phyloP scores from a whole-genome alignment of 1,139 yeast species.

The Yamadazyma dendronema region DNA sequence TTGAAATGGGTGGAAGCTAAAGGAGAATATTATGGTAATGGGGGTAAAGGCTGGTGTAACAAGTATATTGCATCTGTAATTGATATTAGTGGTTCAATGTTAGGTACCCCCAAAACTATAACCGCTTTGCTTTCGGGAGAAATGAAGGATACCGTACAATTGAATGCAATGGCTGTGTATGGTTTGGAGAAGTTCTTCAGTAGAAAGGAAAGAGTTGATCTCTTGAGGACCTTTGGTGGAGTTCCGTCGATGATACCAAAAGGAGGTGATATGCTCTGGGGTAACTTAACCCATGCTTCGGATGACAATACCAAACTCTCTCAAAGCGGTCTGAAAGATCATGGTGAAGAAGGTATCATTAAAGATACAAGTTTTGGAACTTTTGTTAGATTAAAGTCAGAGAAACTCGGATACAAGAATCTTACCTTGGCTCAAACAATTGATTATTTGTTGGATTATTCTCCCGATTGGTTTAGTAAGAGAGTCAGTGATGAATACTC shows the following conservation, averaged over 20 bases:
- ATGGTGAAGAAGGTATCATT: constrained; percentile 11
- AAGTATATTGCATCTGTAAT: constrained; percentile 75
- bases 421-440: constrained; percentile 67
- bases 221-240: constrained; percentile 88
- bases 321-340: constrained; percentile 17
- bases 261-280: constrained; percentile 92
- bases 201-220: constrained; percentile 80
- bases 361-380: constrained; percentile 59
- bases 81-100: constrained; percentile 81
- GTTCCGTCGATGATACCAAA: constrained; percentile 94
- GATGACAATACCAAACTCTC: constrained; percentile 53
- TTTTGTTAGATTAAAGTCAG: constrained; percentile 64
- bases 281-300: constrained; percentile 55
- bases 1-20: constrained; percentile 94
- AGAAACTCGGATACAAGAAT: constrained; percentile 29
- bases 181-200: constrained; percentile 94
- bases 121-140: constrained; percentile 93
- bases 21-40: constrained; percentile 79
- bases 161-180: constrained; percentile 88
- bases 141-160: constrained; percentile 95
- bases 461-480: constrained; percentile 75
- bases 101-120: constrained; percentile 93
- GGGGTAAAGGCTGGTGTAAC: constrained; percentile 86
- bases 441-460: constrained; percentile 56
- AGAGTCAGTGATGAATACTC: constrained; percentile 73